phyloP scores from a whole-genome alignment of 495 filamentous ascomycete genomes.

The Aspergillus indologenus region DNA sequence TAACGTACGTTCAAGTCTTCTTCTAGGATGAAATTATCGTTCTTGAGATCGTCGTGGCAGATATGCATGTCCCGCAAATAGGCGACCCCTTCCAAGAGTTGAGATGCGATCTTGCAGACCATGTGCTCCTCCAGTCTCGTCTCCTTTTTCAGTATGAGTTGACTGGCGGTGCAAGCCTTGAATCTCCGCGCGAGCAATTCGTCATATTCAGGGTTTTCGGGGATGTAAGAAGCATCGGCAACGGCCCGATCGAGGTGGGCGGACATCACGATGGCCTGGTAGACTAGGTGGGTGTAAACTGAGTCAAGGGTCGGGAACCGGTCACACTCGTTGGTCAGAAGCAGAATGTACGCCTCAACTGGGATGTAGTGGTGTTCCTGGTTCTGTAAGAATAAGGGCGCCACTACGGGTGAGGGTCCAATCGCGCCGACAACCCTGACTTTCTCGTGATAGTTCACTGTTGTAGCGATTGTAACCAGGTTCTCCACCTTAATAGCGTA shows the following conservation, averaged over 20 bases:
- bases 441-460: background rate
- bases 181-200: no score
- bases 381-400: background rate
- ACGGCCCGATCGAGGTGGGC: background rate
- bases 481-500: conserved; percentile 1
- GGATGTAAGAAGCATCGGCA: background rate
- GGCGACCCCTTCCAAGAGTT: conserved; percentile 23
- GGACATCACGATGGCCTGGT: conserved; percentile 18
- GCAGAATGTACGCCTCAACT: conserved; percentile 24
- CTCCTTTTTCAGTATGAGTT: conserved; percentile 3
- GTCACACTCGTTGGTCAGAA: conserved; percentile 20
- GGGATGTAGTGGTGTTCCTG: conserved; percentile 21
- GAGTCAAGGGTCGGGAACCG: conserved; percentile 28
- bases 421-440: background rate
- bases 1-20: background rate
- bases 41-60: conserved; percentile 25
- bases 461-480: background rate
- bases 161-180: background rate
- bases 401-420: background rate
- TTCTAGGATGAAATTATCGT: conserved; percentile 22
- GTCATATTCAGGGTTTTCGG: background rate
- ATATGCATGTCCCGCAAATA: conserved; percentile 26
- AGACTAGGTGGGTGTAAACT: conserved; percentile 25
- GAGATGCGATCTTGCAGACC: conserved; percentile 26
- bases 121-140: conserved; percentile 21